These are phyloP conservation scores for Ceratobasidium theobromae DNA, from an alignment of 1,284 basidiomycete genomes.

Conservation along the genomic window DNA sequence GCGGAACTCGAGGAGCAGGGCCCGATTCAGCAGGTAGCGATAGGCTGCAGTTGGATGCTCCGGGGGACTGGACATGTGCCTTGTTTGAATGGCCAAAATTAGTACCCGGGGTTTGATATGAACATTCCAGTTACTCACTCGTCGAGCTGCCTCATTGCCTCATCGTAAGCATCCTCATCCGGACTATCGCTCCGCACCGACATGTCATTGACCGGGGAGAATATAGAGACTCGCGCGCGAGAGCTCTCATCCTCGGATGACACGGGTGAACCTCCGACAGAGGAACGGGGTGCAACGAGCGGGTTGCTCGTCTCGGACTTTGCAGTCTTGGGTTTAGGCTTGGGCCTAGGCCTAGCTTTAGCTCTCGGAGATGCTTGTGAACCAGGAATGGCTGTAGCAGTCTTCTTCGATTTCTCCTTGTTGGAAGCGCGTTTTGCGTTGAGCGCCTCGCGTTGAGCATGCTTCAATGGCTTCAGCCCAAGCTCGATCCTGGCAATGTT, in stretches of 20 bases:
- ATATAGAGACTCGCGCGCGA: conserved; percentile 14
- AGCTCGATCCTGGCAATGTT: conserved; percentile 4
- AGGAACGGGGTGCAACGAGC: conserved; percentile 5
- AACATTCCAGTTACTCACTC: not conserved
- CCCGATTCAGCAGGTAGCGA: conserved; percentile 27
- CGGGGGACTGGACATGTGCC: conserved; percentile 29
- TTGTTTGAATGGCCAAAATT: not conserved
- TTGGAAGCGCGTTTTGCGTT: not conserved
- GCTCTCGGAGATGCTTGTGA: not conserved
- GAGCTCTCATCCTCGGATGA: conserved; percentile 16
- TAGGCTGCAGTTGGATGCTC: conserved; percentile 26
- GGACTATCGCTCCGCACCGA: conserved; percentile 12
- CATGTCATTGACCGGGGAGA: conserved; percentile 23
- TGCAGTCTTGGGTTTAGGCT: not conserved
- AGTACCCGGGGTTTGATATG: not conserved
- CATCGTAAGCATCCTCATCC: conserved; percentile 22
- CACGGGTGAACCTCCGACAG: conserved; percentile 11
- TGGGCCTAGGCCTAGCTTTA: not conserved
- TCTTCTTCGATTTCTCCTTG: not conserved
- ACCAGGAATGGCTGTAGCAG: no score
- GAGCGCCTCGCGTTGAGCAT: not conserved
- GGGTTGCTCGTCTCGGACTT: not conserved
- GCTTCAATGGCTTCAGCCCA: conserved; percentile 8
- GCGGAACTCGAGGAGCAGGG: conserved; percentile 32
- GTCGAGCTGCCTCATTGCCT: conserved; percentile 20